Base-by-base conservation (phyloP, 805 yeast species). In the Blastobotrys parvus region DNA sequence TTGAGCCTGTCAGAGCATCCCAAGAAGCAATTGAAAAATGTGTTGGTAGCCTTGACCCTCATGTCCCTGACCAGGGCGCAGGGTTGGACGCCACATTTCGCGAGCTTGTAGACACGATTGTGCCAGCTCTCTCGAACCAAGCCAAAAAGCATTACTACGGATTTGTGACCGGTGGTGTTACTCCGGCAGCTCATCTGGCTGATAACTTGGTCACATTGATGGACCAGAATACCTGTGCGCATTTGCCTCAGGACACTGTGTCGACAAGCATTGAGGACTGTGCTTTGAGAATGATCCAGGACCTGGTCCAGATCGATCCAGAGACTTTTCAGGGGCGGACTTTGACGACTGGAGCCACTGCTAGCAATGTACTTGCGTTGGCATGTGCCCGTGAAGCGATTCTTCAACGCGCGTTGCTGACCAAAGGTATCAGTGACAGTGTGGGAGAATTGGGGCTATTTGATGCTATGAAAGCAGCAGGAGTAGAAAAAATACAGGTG, bases 101-200 rank as follows among this genome's bases (percentile, higher is more conserved):
- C 8, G 15, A 18, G 15, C 32, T 47, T n/a, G n/a, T 43, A 2
- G 30, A 35, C 31, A 32, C 29, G 17, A 41, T 51, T 5, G 22
- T 48, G 16, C 54, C 53, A 3, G 53, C 44, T 4, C 32, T 48
- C 30, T 38, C 46, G 15, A 45, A 52, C 39, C 55, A 51, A 27
- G 25, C 48, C 4, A 25, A 41, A 3, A 34, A 38, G n/a, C 38
- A 41, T n/a, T 53, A 47, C 40, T 51, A 50, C 39, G 57, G 57
- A 2, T 49, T 53, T 31, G 57, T 53, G 19, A 50, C 50, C 23
- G 57, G 57, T 15, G 53, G 55, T 8, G 46, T 39, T 8, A 53
- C 57, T 7, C 57, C 57, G 8, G 55, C 55, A 18, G 55, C 57
- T n/a, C 38, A 33, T 7, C n/a, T 46, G 18, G 57, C 53, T 15